Base-by-base conservation (phyloP, 495 filamentous ascomycete genomes). In the Cercophora sp. region DNA sequence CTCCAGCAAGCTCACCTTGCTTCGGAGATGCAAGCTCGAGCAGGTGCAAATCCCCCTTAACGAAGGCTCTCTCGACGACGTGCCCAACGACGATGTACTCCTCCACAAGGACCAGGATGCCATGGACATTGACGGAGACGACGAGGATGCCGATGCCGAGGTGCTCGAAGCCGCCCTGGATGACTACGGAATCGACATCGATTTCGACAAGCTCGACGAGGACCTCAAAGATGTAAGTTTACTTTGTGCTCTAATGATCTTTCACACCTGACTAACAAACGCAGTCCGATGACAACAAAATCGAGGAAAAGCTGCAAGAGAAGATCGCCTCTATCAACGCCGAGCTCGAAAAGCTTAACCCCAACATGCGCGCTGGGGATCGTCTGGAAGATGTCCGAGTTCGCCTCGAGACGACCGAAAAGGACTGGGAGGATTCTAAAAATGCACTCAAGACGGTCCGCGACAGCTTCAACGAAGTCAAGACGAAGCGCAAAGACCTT, bases 361-460 rank as follows among this genome's bases (percentile, higher is more conserved):
- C 92, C 22, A 97, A 99, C 66, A 91, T 96, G 79, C 87, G 91
- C 59, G 92, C 92, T 23, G 86, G 91, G 67, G 91, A 96, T 56
- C 87, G 91, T n/a, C 77, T 99, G 3, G 87, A 91, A 61, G 85
- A 78, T 4, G 89, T 95, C 15, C 85, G 92, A 64, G 80, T 82
- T 51, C 85, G 91, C 40, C 87, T 96, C 35, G 84, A 88, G 52
- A 77, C 83, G 41, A 94, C 89, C 2, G 90, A 96, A 54, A 84
- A 87, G 55, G 90, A 94, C 66, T 97, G 89, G 64, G 89, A 95
- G 49, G 83, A 88, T 56, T 85, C 92, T 2, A 83, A 88, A 39
- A 79, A 78, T 26, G 75, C 81, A 19, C 84, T 88, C 40, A 85
- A 85, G 50, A 80, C 76, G 32, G 85, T 91, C 11, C 88, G 87